Percentiles rank a stretch among this genome's conserved stretches.
Evolutionary conservation across 2,329 filamentous ascomycete genomes (phyloP).

Genomic region (Ascochyta lentis): DNA sequence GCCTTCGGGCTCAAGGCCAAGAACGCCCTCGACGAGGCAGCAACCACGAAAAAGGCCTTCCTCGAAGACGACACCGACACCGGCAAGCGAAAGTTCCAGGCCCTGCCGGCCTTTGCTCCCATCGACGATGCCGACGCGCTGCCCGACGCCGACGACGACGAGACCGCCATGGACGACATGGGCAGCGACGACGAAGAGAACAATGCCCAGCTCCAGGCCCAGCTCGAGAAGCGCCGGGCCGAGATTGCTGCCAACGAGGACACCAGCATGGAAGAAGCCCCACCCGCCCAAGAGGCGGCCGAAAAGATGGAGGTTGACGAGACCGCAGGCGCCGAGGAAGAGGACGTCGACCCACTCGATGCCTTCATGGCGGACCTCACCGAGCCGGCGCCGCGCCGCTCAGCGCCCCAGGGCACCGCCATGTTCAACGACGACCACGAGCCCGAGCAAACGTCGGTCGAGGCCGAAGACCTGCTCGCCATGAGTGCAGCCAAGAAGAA

Average conservation of each 20-base stretch:
- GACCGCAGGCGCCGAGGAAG: constrained; percentile 61
- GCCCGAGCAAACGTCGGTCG: constrained; percentile 66
- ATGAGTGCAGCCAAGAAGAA: constrained; percentile 73
- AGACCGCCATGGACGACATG: constrained; percentile 76
- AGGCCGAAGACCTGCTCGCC: constrained; percentile 60
- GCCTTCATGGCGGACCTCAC: constrained; percentile 86
- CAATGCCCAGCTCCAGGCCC: constrained; percentile 82
- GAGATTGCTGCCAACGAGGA: constrained; percentile 57
- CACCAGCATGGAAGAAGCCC: constrained; percentile 52
- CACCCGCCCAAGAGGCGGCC: constrained; percentile 28
- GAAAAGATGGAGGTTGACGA: constrained; percentile 66
- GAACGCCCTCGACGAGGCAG: constrained; percentile 69
- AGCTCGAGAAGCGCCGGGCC: constrained; percentile 75
- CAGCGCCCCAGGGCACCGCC: constrained; percentile 74
- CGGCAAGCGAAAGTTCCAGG: constrained; percentile 81
- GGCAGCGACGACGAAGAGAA: constrained; percentile 87
- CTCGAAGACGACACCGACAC: constrained; percentile 89
- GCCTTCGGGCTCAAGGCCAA: constrained; percentile 78
- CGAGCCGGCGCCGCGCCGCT: constrained; percentile 49
- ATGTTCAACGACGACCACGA: constrained; percentile 90
- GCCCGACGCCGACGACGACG: constrained; percentile 63
- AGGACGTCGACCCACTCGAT: constrained; percentile 86
- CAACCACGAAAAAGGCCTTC: constrained; percentile 76
- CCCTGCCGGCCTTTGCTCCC: constrained; percentile 75
- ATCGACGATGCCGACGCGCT: constrained; percentile 53